A percentile compares a stretch with the other conserved stretches of the same genome.
phyloP scores from a whole-genome alignment of 345 rosid species.

The Bruguiera sexangula region DNA sequence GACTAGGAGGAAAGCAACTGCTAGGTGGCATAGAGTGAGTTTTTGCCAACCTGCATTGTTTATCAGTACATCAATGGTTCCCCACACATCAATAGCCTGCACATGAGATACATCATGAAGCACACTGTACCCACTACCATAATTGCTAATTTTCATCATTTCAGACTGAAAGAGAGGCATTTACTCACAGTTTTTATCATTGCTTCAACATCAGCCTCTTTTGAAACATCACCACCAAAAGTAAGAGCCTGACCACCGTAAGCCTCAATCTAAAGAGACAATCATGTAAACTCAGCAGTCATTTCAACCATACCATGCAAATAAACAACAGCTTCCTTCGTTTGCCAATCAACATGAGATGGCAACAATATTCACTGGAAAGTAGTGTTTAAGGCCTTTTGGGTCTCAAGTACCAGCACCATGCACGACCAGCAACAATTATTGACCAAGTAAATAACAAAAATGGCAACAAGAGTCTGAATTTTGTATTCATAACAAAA shows the following conservation, averaged over 20 bases:
- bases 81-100: slow-evolving; percentile 95
- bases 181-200: slow-evolving; percentile 89
- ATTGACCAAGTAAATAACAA: no score
- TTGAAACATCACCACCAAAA: slow-evolving; percentile 95
- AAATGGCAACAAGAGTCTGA: no score
- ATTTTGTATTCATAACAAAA: no score
- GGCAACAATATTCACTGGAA: no score
- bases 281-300: slow-evolving; percentile 4
- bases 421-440: no score
- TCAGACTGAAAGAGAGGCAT: slow-evolving; percentile 9
- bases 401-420: no score
- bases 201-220: slow-evolving; percentile 82
- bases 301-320: slow-evolving; percentile 8
- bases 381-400: no score
- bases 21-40: background rate
- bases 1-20: background rate
- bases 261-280: slow-evolving; percentile 63
- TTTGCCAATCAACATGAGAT: no score
- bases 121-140: background rate
- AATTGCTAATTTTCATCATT: background rate
- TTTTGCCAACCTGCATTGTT: slow-evolving; percentile 84
- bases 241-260: slow-evolving; percentile 89
- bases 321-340: background rate
- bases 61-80: slow-evolving; percentile 84
- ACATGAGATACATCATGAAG: slow-evolving; percentile 20